Evolutionary conservation across 2,329 filamentous ascomycete species (phyloP).

Genomic region (Tolypocladium ophioglossoides): DNA sequence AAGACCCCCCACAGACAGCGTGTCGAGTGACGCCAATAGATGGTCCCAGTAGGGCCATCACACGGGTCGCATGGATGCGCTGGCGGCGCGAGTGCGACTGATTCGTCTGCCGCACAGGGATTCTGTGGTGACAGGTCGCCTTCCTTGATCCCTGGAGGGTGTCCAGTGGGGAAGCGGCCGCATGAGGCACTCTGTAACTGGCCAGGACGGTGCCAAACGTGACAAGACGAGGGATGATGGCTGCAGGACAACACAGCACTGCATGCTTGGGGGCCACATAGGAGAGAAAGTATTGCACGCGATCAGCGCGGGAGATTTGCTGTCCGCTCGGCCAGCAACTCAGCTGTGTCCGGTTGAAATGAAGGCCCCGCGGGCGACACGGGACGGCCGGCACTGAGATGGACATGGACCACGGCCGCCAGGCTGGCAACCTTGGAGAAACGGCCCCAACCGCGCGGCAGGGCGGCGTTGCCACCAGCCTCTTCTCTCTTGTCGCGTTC

Average conservation of each 20-base stretch:
- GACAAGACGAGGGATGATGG: slow-evolving; percentile 29
- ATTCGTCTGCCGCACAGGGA: slow-evolving; percentile 24
- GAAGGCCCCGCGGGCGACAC: not conserved
- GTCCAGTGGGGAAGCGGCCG: slow-evolving; percentile 20
- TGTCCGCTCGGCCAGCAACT: not conserved
- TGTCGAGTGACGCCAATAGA: slow-evolving; percentile 8
- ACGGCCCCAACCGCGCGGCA: not conserved
- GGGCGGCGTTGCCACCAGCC: not conserved
- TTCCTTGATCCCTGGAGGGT: slow-evolving; percentile 27
- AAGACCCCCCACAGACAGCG: slow-evolving; percentile 13
- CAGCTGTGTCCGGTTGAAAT: not conserved
- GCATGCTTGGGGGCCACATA: slow-evolving; percentile 14
- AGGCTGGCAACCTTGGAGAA: not conserved
- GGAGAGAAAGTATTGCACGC: not conserved
- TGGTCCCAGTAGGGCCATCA: slow-evolving; percentile 22
- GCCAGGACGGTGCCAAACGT: slow-evolving; percentile 16
- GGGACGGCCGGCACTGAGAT: not conserved
- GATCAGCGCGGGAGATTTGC: not conserved
- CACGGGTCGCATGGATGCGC: slow-evolving; percentile 37
- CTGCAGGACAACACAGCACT: slow-evolving; percentile 35
- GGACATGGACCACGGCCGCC: not conserved
- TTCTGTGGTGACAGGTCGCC: slow-evolving; percentile 22
- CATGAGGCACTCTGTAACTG: slow-evolving; percentile 27
- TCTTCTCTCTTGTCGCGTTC: not conserved
- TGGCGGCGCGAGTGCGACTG: slow-evolving; percentile 30